Evolutionary conservation across 1,284 basidiomycete species (phyloP).

Genomic region (Laetiporus sulphureus): DNA sequence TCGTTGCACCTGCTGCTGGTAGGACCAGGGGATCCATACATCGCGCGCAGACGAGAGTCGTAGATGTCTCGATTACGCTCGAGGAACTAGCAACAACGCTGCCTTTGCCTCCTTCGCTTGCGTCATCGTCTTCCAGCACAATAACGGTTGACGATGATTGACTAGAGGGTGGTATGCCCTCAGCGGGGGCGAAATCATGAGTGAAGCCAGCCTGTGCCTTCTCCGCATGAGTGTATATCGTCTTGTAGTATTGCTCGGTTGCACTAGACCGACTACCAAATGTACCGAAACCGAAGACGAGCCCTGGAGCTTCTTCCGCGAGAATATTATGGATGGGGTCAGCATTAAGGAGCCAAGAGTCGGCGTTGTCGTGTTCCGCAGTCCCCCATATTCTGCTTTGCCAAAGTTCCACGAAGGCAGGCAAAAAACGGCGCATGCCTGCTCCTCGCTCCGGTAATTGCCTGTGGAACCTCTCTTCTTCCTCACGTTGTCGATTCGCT

Average conservation of each 20-base stretch:
- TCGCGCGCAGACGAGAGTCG: conserved; percentile 52
- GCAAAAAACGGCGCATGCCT: background rate
- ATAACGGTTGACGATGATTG: conserved; percentile 28
- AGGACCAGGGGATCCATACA: conserved; percentile 53
- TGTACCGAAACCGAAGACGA: background rate
- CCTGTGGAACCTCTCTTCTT: background rate
- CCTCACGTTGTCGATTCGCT: conserved; percentile 11
- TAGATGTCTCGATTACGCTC: conserved; percentile 18
- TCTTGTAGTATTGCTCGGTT: conserved; percentile 33
- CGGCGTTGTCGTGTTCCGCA: too few relatives aligned
- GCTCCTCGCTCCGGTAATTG: conserved; percentile 1
- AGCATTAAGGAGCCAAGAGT: background rate
- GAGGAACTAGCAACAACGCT: background rate
- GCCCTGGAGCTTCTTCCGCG: background rate
- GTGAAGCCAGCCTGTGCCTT: conserved; percentile 52
- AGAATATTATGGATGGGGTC: background rate
- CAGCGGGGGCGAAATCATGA: conserved; percentile 46
- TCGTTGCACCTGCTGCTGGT: conserved; percentile 21
- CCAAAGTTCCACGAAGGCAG: too few relatives aligned
- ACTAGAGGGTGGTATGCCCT: conserved; percentile 20
- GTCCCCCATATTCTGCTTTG: too few relatives aligned
- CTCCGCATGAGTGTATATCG: conserved; percentile 56
- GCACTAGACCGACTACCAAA: background rate
- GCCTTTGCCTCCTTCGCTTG: conserved; percentile 12
- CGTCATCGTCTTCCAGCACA: conserved; percentile 23